These are phyloP conservation scores for Lasiodiplodia gonubiensis DNA, from an alignment of 2,329 filamentous ascomycete species.

Conservation along the genomic window DNA sequence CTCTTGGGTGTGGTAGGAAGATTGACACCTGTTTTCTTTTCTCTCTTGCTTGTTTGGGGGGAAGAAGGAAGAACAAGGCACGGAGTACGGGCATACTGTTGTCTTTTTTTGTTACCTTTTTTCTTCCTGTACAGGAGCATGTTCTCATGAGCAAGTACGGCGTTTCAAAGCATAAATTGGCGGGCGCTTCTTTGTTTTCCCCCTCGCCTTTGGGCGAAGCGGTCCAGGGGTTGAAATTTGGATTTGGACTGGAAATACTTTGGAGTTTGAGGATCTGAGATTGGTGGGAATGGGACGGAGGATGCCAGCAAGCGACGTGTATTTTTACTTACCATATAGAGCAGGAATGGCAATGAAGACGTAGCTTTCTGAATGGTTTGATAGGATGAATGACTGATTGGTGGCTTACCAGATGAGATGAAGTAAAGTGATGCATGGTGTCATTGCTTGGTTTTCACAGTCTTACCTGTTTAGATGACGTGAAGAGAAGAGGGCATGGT, in stretches of 20 bases:
- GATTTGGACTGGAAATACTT: not conserved
- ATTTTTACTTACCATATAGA: not conserved
- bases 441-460: too few relatives aligned
- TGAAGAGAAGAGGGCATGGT: too few relatives aligned
- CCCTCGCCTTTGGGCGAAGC: not conserved
- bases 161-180: not conserved
- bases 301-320: not conserved
- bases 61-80: not conserved
- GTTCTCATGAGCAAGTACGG: not conserved
- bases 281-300: not conserved
- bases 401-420: not conserved
- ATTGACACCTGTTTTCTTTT: too few relatives aligned
- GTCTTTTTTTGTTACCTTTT: not conserved
- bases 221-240: not conserved
- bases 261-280: not conserved
- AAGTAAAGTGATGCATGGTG: too few relatives aligned
- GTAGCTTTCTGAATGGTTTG: not conserved
- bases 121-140: not conserved
- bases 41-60: too few relatives aligned
- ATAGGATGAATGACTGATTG: not conserved
- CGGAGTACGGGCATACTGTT: not conserved
- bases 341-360: not conserved
- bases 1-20: too few relatives aligned
- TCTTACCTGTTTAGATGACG: too few relatives aligned
- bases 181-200: not conserved